Conservation (phyloP, 2,329 filamentous ascomycete genomes). For the Ascosphaera aggregata region DNA sequence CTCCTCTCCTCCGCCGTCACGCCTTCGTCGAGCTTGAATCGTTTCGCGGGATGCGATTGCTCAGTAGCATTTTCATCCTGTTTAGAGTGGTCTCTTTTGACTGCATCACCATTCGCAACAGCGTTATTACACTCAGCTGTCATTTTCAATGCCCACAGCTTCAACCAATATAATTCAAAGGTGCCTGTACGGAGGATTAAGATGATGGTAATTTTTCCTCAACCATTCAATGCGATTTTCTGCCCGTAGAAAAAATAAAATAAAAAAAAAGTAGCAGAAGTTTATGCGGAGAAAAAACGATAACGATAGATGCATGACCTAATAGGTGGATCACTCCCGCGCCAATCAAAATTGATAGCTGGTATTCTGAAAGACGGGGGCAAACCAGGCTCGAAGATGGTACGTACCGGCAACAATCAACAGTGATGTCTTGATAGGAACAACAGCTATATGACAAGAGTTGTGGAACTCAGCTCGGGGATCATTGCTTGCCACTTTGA, state of each 20-base stretch:
- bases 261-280: slow-evolving; percentile 12
- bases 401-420: too few relatives aligned
- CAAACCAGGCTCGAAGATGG: neutral
- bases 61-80: neutral
- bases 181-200: too few relatives aligned
- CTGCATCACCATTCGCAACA: slow-evolving; percentile 8
- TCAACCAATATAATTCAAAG: neutral
- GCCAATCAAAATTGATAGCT: too few relatives aligned
- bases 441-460: neutral
- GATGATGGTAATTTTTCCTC: neutral
- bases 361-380: too few relatives aligned
- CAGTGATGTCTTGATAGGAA: too few relatives aligned
- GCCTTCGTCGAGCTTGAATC: slow-evolving; percentile 29
- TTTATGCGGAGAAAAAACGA: slow-evolving; percentile 10
- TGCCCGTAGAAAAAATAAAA: slow-evolving; percentile 7
- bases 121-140: neutral
- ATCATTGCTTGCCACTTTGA: too few relatives aligned
- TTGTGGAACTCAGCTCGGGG: too few relatives aligned
- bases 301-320: too few relatives aligned
- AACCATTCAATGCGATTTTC: neutral
- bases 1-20: slow-evolving; percentile 7
- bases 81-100: slow-evolving; percentile 1
- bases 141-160: neutral
- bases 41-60: slow-evolving; percentile 26
- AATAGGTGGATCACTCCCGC: too few relatives aligned